Base-by-base conservation (phyloP, 2,329 filamentous ascomycete species). In the Trichophyton benhamiae region DNA sequence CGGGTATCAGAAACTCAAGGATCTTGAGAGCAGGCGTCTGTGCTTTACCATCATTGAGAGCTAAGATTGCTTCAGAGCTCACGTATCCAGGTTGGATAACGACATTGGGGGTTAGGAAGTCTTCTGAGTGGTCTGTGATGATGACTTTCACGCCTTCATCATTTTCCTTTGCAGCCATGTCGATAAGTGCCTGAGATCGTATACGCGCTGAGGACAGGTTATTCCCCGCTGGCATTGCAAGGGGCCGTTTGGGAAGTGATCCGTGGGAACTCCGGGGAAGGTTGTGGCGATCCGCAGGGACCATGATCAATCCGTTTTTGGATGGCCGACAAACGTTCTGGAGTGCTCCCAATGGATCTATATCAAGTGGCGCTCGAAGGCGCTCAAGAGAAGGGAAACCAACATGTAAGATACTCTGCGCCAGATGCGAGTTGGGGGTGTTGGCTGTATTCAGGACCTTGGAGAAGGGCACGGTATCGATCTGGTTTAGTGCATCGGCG, bases 171-270 rank as follows among this genome's bases (percentile, higher is more conserved):
- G 69, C 68, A 1, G 73, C 72, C 68, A 73, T 75, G 30, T 77
- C 75, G 20, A 77, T 77, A 42, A 76, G 76, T 3, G 72, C 75
- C 61, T 77, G 75, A 1, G 76, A 76, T 20, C 76, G 74, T 46
- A 78, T 76, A 8, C 76, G 74, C 15, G 76, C 74, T 3, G 72
- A 76, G 1, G 72, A 76, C 63, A 78, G 60, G 57, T 77, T 77
- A 57, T 76, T 78, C 8, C 74, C 75, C 5, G 70, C 69, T 1
- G 75, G 75, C 11, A 77, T 67, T 8, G 74, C 75, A 60, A 75
- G 66, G 3, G 74, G 74, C 13, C 74, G 69, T 41, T 70, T 74
- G 30, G 67, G 73, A 42, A 76, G 70, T 13, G 75, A 75, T 15
- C 74, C 75, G 52, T 75, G 73, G 1, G 75, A 77, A 65, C 74